Evolutionary conservation across 805 yeast species (phyloP), one percentile per base, ranked within the genome.

Genomic region (Starmerella powellii): DNA sequence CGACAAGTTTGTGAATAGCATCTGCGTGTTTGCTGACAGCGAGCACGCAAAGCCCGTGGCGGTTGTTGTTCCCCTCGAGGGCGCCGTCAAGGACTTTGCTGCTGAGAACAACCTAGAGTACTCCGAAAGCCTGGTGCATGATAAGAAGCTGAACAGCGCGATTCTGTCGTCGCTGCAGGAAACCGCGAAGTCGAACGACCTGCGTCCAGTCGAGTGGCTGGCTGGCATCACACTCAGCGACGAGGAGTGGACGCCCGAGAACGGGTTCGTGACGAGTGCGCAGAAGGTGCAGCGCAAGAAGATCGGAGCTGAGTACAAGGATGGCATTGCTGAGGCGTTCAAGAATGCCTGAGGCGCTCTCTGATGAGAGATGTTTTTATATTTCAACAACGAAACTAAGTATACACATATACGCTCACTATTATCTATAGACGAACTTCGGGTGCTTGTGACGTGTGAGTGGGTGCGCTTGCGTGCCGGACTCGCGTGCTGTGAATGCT

Each of bases 161-260:
- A 75, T 84, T 21, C 65, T 68, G 39, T 68, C 78, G 51, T 64
- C 76, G 13, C 62, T 91, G 46, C 57, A 81, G 41, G 71, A 72
- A 20, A 83, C 95, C 8, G 98, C 86, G 54, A 78, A 74, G 63
- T 53, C 73, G 16, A 87, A 79, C 60, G 95, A 94, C 8, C 73
- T 91, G 51, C 68, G 63, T 38, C 94, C 95, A 46, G 87, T 85
- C 52, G 97, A 91, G 65, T 68, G 88, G 50, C 59, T 91, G 44
- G 75, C 74, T 50, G 94, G 87, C 52, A 70, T 80, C 47, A 85
- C 80, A 12, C 62, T 91, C 46, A 71, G 77, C 44, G 87, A 83
- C 51, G 88, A 77, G 40, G 98, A 91, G 67, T 91, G 98, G 97
- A 91, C 97, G 31, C 97, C 98, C 33, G 91, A 85, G 63, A 83